Percentiles rank a stretch among this genome's conserved stretches.
Conservation (phyloP, 768 basidiomycete species). For the Mrakia hoshinonis region DNA sequence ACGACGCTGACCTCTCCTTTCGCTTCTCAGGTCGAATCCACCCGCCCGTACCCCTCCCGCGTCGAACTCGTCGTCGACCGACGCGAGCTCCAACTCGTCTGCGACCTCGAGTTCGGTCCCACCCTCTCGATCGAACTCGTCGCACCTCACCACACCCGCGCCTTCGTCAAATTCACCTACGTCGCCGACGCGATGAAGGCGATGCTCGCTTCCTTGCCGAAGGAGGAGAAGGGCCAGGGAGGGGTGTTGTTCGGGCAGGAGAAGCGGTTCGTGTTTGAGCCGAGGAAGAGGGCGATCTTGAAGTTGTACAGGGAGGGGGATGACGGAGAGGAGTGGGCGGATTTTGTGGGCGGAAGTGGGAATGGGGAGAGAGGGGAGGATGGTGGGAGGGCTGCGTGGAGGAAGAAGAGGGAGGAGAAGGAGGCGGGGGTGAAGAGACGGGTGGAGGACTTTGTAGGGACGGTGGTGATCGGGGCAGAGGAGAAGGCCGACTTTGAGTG, state of each 20-base stretch:
- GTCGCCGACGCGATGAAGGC: neutral
- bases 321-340: neutral
- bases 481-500: neutral
- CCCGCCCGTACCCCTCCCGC: neutral
- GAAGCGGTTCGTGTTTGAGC: slow-evolving; percentile 5
- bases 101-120: neutral
- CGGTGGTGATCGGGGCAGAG: too few relatives aligned
- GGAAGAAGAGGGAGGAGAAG: neutral
- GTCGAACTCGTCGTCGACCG: neutral
- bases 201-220: neutral
- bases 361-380: neutral
- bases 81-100: neutral
- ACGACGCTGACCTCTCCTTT: neutral
- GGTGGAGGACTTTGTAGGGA: neutral
- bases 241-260: neutral
- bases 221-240: neutral
- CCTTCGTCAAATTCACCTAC: neutral
- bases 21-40: neutral
- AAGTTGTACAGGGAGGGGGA: neutral
- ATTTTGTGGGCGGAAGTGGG: neutral
- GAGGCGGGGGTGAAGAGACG: neutral
- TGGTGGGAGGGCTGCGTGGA: neutral
- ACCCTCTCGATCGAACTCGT: neutral
- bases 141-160: neutral
- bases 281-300: neutral